These are phyloP conservation scores for Neltuma alba DNA, from an alignment of 306 rosid species.

Conservation along the genomic window DNA sequence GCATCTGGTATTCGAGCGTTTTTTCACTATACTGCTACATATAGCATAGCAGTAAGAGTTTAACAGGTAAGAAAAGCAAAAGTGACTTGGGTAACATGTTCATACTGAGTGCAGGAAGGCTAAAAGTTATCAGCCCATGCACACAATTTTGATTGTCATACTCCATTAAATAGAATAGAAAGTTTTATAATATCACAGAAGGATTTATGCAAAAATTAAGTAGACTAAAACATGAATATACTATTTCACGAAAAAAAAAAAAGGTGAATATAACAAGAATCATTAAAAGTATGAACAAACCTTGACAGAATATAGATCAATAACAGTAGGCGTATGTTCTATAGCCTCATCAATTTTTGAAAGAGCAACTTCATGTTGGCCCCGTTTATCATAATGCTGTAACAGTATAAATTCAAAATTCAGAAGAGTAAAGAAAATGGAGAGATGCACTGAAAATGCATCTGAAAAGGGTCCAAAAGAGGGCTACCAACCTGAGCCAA, in stretches of 20 bases:
- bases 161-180: constrained; percentile 7
- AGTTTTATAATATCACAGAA: constrained; percentile 13
- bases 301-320: constrained; percentile 95
- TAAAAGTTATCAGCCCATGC: constrained; percentile 9
- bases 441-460: background rate
- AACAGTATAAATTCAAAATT: constrained; percentile 40
- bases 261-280: background rate
- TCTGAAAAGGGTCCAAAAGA: background rate
- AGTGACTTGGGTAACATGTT: background rate
- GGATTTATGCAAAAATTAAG: constrained; percentile 13
- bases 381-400: constrained; percentile 95
- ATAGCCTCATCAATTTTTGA: constrained; percentile 89
- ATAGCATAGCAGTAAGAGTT: background rate
- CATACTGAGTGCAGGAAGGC: background rate
- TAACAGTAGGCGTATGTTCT: constrained; percentile 91
- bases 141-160: constrained; percentile 11
- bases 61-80: background rate
- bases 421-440: background rate
- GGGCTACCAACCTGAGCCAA: constrained; percentile 81
- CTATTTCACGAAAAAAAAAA: too few relatives aligned
- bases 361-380: constrained; percentile 75
- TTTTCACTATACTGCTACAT: background rate
- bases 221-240: constrained; percentile 28
- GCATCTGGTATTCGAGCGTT: background rate
- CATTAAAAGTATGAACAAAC: constrained; percentile 46